A percentile compares a stretch with the other conserved stretches of the same genome.
Evolutionary conservation across 2,329 filamentous ascomycete genomes (phyloP).

Genomic region (Botrytis aclada): DNA sequence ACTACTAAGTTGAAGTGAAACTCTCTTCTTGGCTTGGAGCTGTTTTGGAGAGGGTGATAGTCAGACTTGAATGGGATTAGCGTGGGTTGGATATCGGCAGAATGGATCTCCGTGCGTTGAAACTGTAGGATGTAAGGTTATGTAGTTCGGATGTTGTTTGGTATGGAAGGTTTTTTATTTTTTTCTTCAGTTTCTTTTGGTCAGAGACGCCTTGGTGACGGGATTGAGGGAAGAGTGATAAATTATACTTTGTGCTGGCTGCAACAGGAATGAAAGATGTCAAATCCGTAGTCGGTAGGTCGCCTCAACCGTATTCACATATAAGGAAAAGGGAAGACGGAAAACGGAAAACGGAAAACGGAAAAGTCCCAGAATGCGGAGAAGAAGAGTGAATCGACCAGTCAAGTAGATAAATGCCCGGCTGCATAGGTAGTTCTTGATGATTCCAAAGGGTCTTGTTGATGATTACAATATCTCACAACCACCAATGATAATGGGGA

Average conservation of each 20-base stretch:
- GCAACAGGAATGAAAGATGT: background rate
- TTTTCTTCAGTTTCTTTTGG: background rate
- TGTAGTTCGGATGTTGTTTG: background rate
- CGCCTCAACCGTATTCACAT: background rate
- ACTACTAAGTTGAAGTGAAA: conserved; percentile 9
- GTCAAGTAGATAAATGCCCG: too few species aligned
- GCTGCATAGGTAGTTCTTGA: background rate
- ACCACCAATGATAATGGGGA: background rate
- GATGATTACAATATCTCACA: background rate
- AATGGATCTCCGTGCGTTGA: background rate
- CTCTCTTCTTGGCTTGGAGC: conserved; percentile 2
- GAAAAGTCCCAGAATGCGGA: background rate
- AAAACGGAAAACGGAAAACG: background rate
- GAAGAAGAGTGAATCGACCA: background rate
- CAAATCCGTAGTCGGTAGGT: background rate
- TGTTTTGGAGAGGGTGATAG: background rate
- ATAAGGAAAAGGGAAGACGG: background rate
- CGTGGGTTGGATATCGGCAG: background rate
- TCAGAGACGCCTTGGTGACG: background rate
- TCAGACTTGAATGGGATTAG: background rate
- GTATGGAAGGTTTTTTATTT: background rate
- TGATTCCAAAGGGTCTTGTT: background rate
- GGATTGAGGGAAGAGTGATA: background rate
- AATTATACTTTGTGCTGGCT: background rate
- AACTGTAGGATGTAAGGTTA: background rate